Conservation (phyloP, 2,329 filamentous ascomycete genomes). For the Exophiala alcalophila region DNA sequence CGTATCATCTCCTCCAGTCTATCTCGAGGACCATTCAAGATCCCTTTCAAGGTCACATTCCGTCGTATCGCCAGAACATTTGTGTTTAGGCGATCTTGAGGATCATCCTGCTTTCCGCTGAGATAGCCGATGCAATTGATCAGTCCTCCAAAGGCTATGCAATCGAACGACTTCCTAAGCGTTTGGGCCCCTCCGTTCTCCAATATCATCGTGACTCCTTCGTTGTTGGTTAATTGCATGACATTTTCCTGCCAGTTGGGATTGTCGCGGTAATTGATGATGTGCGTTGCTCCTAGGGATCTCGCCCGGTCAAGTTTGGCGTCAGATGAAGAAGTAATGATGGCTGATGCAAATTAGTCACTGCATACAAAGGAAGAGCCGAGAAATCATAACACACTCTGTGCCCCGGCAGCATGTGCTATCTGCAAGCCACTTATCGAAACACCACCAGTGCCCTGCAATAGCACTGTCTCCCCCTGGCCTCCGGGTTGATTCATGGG, state of each 20-base stretch:
- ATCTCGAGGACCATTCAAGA: conserved; percentile 62
- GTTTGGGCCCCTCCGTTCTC: conserved; percentile 45
- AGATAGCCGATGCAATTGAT: conserved; percentile 34
- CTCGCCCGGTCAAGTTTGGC: conserved; percentile 44
- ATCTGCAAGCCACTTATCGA: conserved; percentile 47
- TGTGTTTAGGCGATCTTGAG: conserved; percentile 54
- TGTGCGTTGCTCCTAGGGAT: conserved; percentile 44
- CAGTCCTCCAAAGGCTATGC: conserved; percentile 46
- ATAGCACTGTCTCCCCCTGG: conserved; percentile 42
- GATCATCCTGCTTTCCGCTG: conserved; percentile 27
- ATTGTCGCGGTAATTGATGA: conserved; percentile 50
- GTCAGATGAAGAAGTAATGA: conserved; percentile 53
- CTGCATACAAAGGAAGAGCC: conserved; percentile 34
- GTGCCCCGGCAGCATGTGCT: conserved; percentile 47
- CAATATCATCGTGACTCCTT: conserved; percentile 45
- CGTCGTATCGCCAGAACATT: conserved; percentile 55
- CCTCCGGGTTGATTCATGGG: conserved; percentile 42
- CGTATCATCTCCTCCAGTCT: conserved; percentile 42
- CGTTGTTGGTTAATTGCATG: conserved; percentile 42
- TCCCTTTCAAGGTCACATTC: conserved; percentile 55
- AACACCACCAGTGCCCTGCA: conserved; percentile 50
- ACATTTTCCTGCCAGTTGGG: conserved; percentile 49
- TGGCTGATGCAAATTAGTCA: conserved; percentile 37
- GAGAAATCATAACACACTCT: conserved; percentile 41
- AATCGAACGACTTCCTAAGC: conserved; percentile 46